Conservation (phyloP, 2,329 filamentous ascomycete species). For the Colletotrichum limetticola region DNA sequence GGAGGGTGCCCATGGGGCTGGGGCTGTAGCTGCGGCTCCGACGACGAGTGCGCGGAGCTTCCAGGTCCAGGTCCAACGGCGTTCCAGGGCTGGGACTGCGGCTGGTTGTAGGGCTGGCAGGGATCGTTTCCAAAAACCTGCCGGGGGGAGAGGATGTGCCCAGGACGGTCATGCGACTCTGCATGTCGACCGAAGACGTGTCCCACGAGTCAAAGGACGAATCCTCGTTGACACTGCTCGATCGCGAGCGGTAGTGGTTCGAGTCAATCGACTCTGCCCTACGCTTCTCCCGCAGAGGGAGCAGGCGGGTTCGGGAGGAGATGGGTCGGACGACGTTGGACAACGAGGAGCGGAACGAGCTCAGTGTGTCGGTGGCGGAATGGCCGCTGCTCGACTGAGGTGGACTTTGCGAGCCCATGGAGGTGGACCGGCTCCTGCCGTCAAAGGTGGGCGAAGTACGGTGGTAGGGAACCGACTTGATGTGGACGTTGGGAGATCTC, state of each 20-base stretch:
- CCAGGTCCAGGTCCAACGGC: constrained; percentile 61
- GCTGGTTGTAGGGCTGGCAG: constrained; percentile 71
- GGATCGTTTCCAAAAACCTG: constrained; percentile 76
- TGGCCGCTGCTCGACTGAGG: constrained; percentile 57
- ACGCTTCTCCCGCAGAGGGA: constrained; percentile 55
- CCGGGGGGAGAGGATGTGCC: constrained; percentile 59
- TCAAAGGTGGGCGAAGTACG: constrained; percentile 48
- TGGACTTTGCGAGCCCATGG: constrained; percentile 52
- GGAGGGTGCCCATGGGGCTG: constrained; percentile 45
- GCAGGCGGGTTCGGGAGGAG: constrained; percentile 65
- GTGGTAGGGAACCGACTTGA: constrained; percentile 66
- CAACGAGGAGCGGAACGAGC: constrained; percentile 60
- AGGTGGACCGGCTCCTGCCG: constrained; percentile 38
- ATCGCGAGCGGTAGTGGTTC: constrained; percentile 44
- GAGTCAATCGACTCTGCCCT: constrained; percentile 63
- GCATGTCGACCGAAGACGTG: constrained; percentile 73
- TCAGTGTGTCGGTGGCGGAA: constrained; percentile 57
- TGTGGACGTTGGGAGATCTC: constrained; percentile 46
- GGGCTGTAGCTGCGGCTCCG: constrained; percentile 66
- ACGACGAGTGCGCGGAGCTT: constrained; percentile 56
- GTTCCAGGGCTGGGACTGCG: constrained; percentile 72
- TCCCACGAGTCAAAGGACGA: constrained; percentile 82
- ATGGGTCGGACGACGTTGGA: constrained; percentile 63
- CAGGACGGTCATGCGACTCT: constrained; percentile 68
- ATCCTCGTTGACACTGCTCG: constrained; percentile 52